phyloP scores from a whole-genome alignment of 208 protist species.

The Leishmania martiniquensis region DNA sequence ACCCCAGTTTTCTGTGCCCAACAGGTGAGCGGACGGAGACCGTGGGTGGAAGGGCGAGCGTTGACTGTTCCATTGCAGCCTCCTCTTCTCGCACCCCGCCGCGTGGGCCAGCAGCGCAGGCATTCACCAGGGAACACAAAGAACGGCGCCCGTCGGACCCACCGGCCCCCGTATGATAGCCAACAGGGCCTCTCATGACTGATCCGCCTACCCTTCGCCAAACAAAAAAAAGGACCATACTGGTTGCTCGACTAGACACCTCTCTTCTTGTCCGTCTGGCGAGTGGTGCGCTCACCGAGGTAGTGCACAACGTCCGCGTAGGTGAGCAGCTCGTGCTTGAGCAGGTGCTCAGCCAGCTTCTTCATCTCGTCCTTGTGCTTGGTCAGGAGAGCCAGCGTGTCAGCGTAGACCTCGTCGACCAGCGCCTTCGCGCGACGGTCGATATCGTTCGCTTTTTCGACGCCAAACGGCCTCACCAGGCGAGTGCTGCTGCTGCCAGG shows the following conservation, averaged over 20 bases:
- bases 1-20: not conserved
- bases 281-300: slow-evolving; percentile 56
- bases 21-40: not conserved
- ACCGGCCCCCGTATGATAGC: not conserved
- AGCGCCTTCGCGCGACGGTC: slow-evolving; percentile 89
- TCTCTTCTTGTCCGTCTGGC: slow-evolving; percentile 56
- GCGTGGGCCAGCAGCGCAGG: not conserved
- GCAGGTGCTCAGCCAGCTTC: slow-evolving; percentile 85
- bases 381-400: slow-evolving; percentile 66
- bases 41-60: no score
- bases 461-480: slow-evolving; percentile 91
- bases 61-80: not conserved
- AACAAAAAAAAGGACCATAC: not conserved
- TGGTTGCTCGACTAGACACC: slow-evolving; percentile 18
- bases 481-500: slow-evolving; percentile 60
- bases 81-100: not conserved
- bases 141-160: not conserved
- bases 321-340: slow-evolving; percentile 84
- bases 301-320: slow-evolving; percentile 79
- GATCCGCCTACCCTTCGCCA: not conserved
- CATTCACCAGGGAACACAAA: not conserved
- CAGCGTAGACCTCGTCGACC: slow-evolving; percentile 81
- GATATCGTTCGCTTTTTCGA: slow-evolving; percentile 77
- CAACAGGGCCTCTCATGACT: not conserved
- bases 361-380: slow-evolving; percentile 84